phyloP scores from a whole-genome alignment of 1,139 yeast species.

The Pichia sp. region DNA sequence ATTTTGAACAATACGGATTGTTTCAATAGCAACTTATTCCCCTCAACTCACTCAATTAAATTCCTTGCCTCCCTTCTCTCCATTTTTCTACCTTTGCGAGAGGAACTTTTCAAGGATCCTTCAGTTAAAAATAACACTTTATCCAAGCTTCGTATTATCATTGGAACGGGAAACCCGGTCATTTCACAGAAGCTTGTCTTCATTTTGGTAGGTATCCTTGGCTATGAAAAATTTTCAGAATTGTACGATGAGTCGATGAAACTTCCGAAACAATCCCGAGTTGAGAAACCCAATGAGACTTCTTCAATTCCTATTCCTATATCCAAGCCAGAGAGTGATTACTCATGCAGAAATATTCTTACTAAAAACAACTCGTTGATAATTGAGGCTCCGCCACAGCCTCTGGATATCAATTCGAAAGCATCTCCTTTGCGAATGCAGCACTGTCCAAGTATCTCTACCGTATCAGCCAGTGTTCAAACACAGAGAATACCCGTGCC shows the following conservation, averaged over 20 bases:
- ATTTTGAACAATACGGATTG: background rate
- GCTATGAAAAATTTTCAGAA: slow-evolving; percentile 28
- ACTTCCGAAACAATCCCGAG: background rate
- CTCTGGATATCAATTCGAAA: background rate
- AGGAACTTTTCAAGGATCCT: slow-evolving; percentile 38
- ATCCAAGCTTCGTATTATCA: slow-evolving; percentile 40
- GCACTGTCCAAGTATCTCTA: slow-evolving; percentile 24
- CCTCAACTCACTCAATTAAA: slow-evolving; percentile 11
- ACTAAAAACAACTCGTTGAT: slow-evolving; percentile 11
- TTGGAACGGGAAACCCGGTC: slow-evolving; percentile 55
- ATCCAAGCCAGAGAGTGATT: background rate
- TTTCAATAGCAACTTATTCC: background rate
- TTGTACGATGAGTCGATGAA: slow-evolving; percentile 13
- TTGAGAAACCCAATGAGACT: background rate
- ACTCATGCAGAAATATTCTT: background rate
- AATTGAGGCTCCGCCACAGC: slow-evolving; percentile 8
- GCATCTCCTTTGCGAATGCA: slow-evolving; percentile 13
- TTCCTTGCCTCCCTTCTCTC: slow-evolving; percentile 49
- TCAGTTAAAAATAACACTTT: slow-evolving; percentile 26
- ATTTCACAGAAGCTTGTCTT: slow-evolving; percentile 54
- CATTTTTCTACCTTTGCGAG: slow-evolving; percentile 39
- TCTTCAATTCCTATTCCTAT: slow-evolving; percentile 4
- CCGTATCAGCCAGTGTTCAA: slow-evolving; percentile 20
- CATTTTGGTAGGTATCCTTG: slow-evolving; percentile 47
- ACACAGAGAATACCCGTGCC: slow-evolving; percentile 24